Conservation (phyloP, 1,139 yeast genomes). For the Nakaseomyces bracarensis region DNA sequence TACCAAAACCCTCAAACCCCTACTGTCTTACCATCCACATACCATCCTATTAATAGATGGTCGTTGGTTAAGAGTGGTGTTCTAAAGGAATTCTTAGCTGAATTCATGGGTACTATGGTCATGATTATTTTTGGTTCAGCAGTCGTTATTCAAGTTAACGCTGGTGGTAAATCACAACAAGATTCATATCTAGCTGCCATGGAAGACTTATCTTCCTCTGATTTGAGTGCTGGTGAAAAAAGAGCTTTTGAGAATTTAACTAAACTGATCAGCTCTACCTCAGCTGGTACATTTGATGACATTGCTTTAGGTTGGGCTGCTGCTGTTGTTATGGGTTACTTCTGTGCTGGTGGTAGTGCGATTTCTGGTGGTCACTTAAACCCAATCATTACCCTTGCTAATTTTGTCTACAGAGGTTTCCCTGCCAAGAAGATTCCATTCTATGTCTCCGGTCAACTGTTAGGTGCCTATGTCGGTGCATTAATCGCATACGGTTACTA, state of each 20-base stretch:
- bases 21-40: slow-evolving; percentile 32
- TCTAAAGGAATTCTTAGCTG: slow-evolving; percentile 36
- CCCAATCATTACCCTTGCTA: slow-evolving; percentile 37
- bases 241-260: slow-evolving; percentile 12
- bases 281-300: slow-evolving; percentile 37
- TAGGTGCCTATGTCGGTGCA: slow-evolving; percentile 38
- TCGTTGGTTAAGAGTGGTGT: slow-evolving; percentile 27
- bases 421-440: slow-evolving; percentile 38
- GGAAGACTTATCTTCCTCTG: slow-evolving; percentile 12
- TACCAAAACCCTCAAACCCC: slow-evolving; percentile 35
- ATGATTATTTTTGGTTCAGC: slow-evolving; percentile 41
- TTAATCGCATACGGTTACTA: slow-evolving; percentile 35
- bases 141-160: slow-evolving; percentile 38
- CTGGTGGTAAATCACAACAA: slow-evolving; percentile 19
- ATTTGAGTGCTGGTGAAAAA: slow-evolving; percentile 12
- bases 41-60: slow-evolving; percentile 33
- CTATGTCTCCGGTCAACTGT: slow-evolving; percentile 35
- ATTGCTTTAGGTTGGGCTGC: slow-evolving; percentile 44
- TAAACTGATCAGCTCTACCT: slow-evolving; percentile 21
- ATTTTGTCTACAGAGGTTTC: slow-evolving; percentile 38
- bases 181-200: slow-evolving; percentile 15
- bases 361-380: slow-evolving; percentile 41
- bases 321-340: slow-evolving; percentile 43
- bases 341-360: slow-evolving; percentile 37
- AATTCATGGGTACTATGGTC: slow-evolving; percentile 41